phyloP scores from a whole-genome alignment of 2,329 filamentous ascomycete genomes.

The Cladophialophora bantiana region DNA sequence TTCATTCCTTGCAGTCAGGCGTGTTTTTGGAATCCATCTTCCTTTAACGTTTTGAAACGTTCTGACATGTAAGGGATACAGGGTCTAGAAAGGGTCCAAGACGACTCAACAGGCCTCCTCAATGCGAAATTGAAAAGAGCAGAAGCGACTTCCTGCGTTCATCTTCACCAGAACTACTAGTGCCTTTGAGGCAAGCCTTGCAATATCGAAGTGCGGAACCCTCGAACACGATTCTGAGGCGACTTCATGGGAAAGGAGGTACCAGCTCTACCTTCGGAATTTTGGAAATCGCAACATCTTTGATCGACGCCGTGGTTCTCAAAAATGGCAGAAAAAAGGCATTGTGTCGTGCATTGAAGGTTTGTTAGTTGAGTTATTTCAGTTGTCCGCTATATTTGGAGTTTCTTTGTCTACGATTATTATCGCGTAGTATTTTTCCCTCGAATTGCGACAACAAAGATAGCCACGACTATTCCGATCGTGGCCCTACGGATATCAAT shows the following conservation, averaged over 20 bases:
- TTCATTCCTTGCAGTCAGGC: not conserved
- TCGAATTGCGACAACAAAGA: conserved; percentile 13
- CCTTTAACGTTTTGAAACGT: not conserved
- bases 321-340: not conserved
- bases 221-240: not conserved
- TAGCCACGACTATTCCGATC: not conserved
- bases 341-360: not conserved
- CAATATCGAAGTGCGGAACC: not conserved
- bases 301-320: not conserved
- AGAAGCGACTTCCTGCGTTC: not conserved
- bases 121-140: not conserved
- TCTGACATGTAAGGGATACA: not conserved
- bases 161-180: not conserved
- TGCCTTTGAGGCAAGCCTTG: not conserved
- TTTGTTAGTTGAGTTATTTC: not conserved
- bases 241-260: not conserved
- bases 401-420: conserved; percentile 6
- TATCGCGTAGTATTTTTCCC: conserved; percentile 2
- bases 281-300: not conserved
- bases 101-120: not conserved
- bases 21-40: not conserved
- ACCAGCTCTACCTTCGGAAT: not conserved
- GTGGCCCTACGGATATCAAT: not conserved
- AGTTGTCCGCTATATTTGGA: conserved; percentile 12
- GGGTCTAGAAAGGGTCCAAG: not conserved